Percentiles rank a stretch among this genome's conserved stretches.
phyloP scores from a whole-genome alignment of 257 asterid species.

The Nicotiana otophora region DNA sequence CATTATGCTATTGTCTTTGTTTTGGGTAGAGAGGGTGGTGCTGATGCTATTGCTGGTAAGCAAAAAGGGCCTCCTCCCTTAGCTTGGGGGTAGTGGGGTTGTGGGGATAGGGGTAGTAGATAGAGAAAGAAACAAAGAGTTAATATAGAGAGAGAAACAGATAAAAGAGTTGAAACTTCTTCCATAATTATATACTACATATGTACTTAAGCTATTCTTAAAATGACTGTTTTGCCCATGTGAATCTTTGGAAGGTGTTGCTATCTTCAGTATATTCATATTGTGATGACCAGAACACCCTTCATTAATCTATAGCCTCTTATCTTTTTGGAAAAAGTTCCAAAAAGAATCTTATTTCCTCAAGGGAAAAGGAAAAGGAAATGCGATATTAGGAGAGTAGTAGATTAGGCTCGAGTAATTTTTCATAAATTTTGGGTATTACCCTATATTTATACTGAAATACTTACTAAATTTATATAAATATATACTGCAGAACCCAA shows the following conservation, averaged over 20 bases:
- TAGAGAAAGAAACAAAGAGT: neutral
- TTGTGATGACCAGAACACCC: neutral
- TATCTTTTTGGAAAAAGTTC: neutral
- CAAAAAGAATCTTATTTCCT: neutral
- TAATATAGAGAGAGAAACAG: neutral
- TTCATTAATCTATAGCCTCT: neutral
- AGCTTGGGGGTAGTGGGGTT: neutral
- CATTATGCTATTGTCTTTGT: conserved; percentile 38
- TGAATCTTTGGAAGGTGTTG: neutral
- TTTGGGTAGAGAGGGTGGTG: conserved; percentile 6
- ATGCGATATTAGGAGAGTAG: neutral
- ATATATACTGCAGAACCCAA: too few relatives aligned
- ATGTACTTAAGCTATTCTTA: neutral
- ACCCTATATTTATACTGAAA: too few relatives aligned
- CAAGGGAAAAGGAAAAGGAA: neutral
- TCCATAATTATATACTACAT: neutral
- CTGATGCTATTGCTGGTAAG: conserved; percentile 9
- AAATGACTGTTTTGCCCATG: neutral
- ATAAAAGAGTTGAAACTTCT: conserved; percentile 18
- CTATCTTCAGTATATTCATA: neutral
- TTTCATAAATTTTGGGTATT: neutral
- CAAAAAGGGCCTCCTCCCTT: neutral
- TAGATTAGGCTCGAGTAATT: too few relatives aligned
- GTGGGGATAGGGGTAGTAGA: neutral
- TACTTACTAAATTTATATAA: too few relatives aligned